Conservation (phyloP, 1,284 basidiomycete species). For the Ganoderma boninense region DNA sequence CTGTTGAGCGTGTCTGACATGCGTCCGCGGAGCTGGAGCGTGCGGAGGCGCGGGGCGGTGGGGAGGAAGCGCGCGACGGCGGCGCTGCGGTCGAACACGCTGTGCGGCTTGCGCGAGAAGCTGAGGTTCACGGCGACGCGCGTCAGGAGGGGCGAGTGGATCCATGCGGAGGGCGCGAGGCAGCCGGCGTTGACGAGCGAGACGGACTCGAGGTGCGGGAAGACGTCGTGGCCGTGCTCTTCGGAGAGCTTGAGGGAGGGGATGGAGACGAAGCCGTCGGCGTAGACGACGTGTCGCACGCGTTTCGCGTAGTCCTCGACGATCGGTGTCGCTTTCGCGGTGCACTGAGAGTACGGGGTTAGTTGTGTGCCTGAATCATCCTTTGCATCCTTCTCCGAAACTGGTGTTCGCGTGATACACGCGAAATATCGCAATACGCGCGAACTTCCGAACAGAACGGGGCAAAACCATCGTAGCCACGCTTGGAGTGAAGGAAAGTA, state of each 20-base stretch:
- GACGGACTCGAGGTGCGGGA: slow-evolving; percentile 50
- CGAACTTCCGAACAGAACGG: too few species aligned
- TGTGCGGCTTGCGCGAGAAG: slow-evolving; percentile 35
- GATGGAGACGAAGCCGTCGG: not conserved
- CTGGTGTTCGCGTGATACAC: not conserved
- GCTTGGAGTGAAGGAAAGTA: not conserved
- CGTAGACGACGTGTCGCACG: slow-evolving; percentile 5
- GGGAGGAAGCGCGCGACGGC: slow-evolving; percentile 29
- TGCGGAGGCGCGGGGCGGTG: slow-evolving; percentile 42
- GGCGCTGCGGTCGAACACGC: slow-evolving; percentile 23
- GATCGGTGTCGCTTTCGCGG: not conserved
- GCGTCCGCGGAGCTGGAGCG: slow-evolving; percentile 56
- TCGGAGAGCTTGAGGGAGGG: not conserved
- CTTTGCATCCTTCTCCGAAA: not conserved
- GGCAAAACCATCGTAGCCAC: too few species aligned
- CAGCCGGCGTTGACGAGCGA: slow-evolving; percentile 49
- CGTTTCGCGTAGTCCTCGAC: slow-evolving; percentile 4
- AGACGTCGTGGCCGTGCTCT: slow-evolving; percentile 6
- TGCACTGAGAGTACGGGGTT: not conserved
- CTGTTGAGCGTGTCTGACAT: slow-evolving; percentile 47
- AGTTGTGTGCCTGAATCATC: not conserved
- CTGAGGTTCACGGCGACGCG: slow-evolving; percentile 55
- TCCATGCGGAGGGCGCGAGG: slow-evolving; percentile 42
- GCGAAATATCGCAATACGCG: not conserved
- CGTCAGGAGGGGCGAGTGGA: slow-evolving; percentile 47